Conservation (phyloP, 2,329 filamentous ascomycete species). For the Dothistroma pini region DNA sequence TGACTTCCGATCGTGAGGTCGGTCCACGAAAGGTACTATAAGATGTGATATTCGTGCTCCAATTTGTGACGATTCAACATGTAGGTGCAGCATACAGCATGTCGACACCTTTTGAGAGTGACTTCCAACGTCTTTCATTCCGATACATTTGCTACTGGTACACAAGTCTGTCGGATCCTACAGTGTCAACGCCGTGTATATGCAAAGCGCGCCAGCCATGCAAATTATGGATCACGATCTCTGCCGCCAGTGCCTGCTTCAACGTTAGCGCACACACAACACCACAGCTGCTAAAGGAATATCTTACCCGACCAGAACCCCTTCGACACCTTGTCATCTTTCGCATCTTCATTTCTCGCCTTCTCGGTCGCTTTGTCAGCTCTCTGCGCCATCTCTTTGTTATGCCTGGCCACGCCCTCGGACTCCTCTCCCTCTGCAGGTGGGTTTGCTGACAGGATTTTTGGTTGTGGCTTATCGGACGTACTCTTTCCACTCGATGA, state of each 20-base stretch:
- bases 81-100: no score
- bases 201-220: background rate
- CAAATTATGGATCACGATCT: background rate
- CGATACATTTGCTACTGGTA: background rate
- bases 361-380: slow-evolving; percentile 34
- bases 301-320: slow-evolving; percentile 10
- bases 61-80: background rate
- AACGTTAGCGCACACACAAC: background rate
- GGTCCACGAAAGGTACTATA: background rate
- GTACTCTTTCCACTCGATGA: slow-evolving; percentile 6
- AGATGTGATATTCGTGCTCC: background rate
- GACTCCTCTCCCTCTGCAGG: slow-evolving; percentile 9
- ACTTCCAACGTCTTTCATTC: background rate
- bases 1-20: no score
- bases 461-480: slow-evolving; percentile 8
- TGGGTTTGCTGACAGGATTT: slow-evolving; percentile 12
- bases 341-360: slow-evolving; percentile 7
- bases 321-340: slow-evolving; percentile 13
- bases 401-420: slow-evolving; percentile 16
- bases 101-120: no score
- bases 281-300: background rate
- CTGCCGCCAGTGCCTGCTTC: slow-evolving; percentile 1
- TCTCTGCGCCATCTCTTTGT: slow-evolving; percentile 45
- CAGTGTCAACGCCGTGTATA: background rate
- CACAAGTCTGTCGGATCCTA: background rate